These are phyloP conservation scores for Phytopythium mirpurense DNA, from an alignment of 352 stramenopile species.

Conservation along the genomic window DNA sequence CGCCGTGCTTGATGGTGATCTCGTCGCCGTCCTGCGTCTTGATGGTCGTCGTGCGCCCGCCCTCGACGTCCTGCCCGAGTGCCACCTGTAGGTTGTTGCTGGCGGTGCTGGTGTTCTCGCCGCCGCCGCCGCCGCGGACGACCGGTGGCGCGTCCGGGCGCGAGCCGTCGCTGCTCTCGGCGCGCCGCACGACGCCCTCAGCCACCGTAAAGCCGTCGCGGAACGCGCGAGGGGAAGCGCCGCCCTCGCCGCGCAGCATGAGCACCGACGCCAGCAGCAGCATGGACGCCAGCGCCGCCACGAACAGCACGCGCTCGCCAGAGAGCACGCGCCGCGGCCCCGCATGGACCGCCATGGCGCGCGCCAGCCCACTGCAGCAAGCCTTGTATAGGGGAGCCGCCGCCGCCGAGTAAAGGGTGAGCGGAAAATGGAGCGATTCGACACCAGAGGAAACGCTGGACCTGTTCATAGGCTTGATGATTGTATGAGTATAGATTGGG, in stretches of 20 bases:
- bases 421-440: no score
- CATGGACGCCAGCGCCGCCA: conserved; percentile 37
- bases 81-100: conserved; percentile 1
- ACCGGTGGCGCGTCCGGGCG: no score
- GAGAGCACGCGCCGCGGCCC: conserved; percentile 24
- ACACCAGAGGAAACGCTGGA: no score
- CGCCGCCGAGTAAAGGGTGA: no score
- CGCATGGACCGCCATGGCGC: not conserved
- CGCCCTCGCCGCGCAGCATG: conserved; percentile 48
- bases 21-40: conserved; percentile 72
- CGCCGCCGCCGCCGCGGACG: not conserved
- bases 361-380: not conserved
- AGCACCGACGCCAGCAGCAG: conserved; percentile 54
- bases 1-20: conserved; percentile 68
- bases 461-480: not conserved
- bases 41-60: conserved; percentile 59
- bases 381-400: no score
- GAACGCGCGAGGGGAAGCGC: conserved; percentile 39
- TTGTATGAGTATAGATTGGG: not conserved
- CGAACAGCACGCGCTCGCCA: conserved; percentile 48
- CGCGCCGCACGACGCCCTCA: conserved; percentile 32
- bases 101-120: not conserved
- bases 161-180: conserved; percentile 20
- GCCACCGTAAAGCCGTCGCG: conserved; percentile 74
- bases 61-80: conserved; percentile 8